Conservation (phyloP, 495 filamentous ascomycete species). For the Lentithecium fluviatile region DNA sequence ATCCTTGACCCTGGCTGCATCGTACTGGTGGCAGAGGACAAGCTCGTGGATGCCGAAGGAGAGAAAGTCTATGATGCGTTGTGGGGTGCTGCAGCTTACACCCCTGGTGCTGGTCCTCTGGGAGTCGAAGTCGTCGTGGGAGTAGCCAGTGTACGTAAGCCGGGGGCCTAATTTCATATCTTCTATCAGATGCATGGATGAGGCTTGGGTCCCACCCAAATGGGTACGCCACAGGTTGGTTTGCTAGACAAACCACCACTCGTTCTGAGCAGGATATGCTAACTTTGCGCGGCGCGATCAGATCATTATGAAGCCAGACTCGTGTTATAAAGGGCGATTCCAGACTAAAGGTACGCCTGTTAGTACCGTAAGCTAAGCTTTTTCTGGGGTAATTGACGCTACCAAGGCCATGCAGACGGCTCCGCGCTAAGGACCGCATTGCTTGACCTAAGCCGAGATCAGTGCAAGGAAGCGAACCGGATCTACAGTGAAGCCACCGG, state of each 20-base stretch:
- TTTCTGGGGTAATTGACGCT: neutral
- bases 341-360: no score
- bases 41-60: neutral
- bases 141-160: neutral
- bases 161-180: neutral
- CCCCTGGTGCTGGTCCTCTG: neutral
- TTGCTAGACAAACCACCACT: no score
- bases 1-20: slow-evolving; percentile 16
- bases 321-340: no score
- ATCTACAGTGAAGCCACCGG: slow-evolving; percentile 16
- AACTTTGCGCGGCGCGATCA: no score
- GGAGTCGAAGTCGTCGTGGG: neutral
- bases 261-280: no score
- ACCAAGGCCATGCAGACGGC: no score
- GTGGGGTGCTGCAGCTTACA: slow-evolving; percentile 3
- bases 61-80: slow-evolving; percentile 20
- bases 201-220: no score
- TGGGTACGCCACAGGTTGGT: no score
- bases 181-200: no score
- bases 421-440: neutral
- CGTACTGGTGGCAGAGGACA: slow-evolving; percentile 29
- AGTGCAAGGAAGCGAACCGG: neutral
- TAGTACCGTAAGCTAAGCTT: no score
- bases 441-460: slow-evolving; percentile 6
- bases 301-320: no score